Evolutionary conservation across 2,329 filamentous ascomycete genomes (phyloP), one percentile per base, ranked within the genome.

Genomic region (Stagonosporopsis tanaceti): DNA sequence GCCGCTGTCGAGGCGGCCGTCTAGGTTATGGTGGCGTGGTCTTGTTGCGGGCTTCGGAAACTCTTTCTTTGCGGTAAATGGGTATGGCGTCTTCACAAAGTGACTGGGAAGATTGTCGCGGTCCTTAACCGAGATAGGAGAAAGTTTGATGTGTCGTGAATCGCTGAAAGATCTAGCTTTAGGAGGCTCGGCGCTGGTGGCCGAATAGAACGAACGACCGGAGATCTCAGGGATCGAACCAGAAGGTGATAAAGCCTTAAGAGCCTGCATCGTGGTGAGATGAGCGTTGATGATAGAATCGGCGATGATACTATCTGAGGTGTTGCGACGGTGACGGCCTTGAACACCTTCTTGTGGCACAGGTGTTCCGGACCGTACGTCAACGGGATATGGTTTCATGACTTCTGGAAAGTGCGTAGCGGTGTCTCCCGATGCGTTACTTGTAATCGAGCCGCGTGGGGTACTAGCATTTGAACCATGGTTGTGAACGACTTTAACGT

Each of bases 201-300:
- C 37, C 14, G 53, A 57, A 8, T 57, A 50, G 27, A 64, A 62
- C 12, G 56, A 62, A 14, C 34, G 58, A 32, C 56, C 47, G 22
- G 52, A 59, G 11, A 37, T 25, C 24, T 46, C 37, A 25, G 54
- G 62, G 15, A 65, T 42, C 8, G 60, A 59, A 6, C 42, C 54
- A 11, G 60, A 56, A 9, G 68, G 64, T 2, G 63, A 63, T 8
- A 70, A 41, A 0, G 66, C 57, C 28, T 73, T 70, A 2, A 75
- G 56, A 0, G 66, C 69, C 17, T 62, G 63, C 67, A 73, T 68
- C 2, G 71, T 72, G 22, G 62, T 64, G 4, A 63, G 62, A 41
- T 75, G 71, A 1, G 67, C 68, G n/a, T 71, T 66, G 11, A 73
- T 61, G 22, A 73, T 70, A 0, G 68, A 71, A 51, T 69, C 69